Base-by-base conservation (phyloP, 306 rosid genomes). In the Quercus wislizeni region DNA sequence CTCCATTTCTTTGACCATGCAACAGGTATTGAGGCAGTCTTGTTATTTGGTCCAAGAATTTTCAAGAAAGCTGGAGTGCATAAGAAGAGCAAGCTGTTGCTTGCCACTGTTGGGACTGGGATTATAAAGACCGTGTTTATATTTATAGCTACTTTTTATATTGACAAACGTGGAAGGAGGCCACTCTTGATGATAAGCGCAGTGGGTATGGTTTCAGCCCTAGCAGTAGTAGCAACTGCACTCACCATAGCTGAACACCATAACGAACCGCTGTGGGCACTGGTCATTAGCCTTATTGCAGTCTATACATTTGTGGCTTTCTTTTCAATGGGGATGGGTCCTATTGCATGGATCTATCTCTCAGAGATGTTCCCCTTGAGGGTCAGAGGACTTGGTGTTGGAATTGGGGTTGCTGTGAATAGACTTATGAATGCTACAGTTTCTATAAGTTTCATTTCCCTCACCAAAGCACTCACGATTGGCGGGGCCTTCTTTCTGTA, bases 401-500 rank as follows among this genome's bases (percentile, higher is more conserved):
- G 97, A 25, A 68, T 92, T 20, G 95, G 95, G 4, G 95, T 92
- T 38, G 99, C 92, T 0, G 97, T 95, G 80, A 95, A 92, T 9
- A 87, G 99, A 4, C 5, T 74, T 27, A 79, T 80, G 86, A 95
- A 92, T 74, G 99, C 94, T 17, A 15, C 58, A 0, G 76, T 95
- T 41, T 91, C 99, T 0, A 85, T 91, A 80, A 83, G 82, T 19
- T 94, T 94, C 75, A 78, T 94, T 28, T 84, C 97, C 2, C 79
- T 92, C 28, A 91, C 85, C 19, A 83, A 89, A 23, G 92, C 91
- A 33, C 87, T 95, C 4, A 92, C 96, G 0, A 90, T 95, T 0
- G 99, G 99, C 23, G 98, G 98, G 14, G 64, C 83, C 19, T 91
- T 88, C 88, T 95, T 90, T 78, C 52, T 95, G 92, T 95, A 91